Conservation (phyloP, 305 asterid genomes). For the Fraxinus baroniana region DNA sequence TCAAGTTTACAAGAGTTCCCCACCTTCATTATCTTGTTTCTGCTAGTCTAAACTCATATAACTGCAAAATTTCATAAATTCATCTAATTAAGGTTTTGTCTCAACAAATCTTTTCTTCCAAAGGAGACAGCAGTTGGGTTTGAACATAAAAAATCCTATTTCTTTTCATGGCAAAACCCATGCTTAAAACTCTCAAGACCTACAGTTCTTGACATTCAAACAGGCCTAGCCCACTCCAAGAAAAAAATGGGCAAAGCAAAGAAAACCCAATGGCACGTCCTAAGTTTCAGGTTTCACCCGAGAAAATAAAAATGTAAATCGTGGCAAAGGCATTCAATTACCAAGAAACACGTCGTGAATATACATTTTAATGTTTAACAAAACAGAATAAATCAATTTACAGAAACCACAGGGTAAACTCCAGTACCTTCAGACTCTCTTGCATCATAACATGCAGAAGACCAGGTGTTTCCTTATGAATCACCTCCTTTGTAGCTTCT, state of each 20-base stretch:
- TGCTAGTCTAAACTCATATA: background rate
- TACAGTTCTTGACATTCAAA: background rate
- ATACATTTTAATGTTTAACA: background rate
- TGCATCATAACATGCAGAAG: constrained; percentile 84
- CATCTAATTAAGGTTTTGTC: background rate
- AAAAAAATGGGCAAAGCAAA: background rate
- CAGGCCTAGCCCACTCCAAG: background rate
- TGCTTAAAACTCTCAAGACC: background rate
- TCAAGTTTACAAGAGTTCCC: background rate
- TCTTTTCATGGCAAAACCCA: background rate
- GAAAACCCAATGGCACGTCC: background rate
- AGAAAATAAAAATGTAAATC: background rate
- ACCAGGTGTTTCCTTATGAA: constrained; percentile 91
- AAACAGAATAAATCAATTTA: background rate
- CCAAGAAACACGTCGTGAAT: background rate
- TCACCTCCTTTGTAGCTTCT: constrained; percentile 83
- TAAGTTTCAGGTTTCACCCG: background rate
- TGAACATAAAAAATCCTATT: background rate
- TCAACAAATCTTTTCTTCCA: background rate
- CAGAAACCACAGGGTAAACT: background rate
- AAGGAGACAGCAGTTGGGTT: background rate
- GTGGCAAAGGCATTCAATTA: background rate
- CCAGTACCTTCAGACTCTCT: constrained; percentile 82
- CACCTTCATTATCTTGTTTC: background rate
- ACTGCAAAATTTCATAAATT: background rate